Percentiles rank a stretch among this genome's conserved stretches.
Evolutionary conservation across 306 rosid genomes (phyloP).

Genomic region (Cicer bijugum): DNA sequence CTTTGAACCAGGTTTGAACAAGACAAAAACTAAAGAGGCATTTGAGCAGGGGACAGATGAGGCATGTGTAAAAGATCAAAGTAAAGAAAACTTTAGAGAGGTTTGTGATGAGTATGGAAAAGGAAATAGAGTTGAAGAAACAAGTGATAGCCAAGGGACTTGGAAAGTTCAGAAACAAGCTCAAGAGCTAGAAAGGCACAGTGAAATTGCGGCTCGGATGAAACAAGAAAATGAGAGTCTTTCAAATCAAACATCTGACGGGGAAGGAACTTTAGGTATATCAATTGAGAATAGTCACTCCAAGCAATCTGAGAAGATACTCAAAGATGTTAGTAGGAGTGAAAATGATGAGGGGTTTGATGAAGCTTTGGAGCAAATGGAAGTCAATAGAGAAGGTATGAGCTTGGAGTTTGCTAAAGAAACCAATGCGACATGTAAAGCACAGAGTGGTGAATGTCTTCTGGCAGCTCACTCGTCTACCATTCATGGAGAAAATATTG

Average conservation of each 20-base stretch:
- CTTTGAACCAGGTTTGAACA: slow-evolving; percentile 51
- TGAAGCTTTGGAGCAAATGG: slow-evolving; percentile 43
- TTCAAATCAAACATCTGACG: slow-evolving; percentile 42
- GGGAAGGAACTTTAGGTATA: slow-evolving; percentile 45
- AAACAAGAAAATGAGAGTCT: slow-evolving; percentile 40
- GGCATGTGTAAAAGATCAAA: slow-evolving; percentile 42
- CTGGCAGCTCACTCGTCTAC: slow-evolving; percentile 43
- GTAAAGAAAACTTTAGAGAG: slow-evolving; percentile 45
- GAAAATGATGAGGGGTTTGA: slow-evolving; percentile 41
- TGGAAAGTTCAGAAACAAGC: slow-evolving; percentile 41
- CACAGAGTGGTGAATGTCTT: slow-evolving; percentile 41
- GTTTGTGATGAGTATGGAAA: slow-evolving; percentile 46
- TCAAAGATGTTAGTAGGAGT: slow-evolving; percentile 43
- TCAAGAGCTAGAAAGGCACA: slow-evolving; percentile 40
- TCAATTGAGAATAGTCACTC: slow-evolving; percentile 43
- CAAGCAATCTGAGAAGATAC: slow-evolving; percentile 42
- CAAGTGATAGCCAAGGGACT: slow-evolving; percentile 30
- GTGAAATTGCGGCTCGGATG: slow-evolving; percentile 43
- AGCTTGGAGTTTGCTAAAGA: slow-evolving; percentile 38
- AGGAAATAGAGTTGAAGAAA: slow-evolving; percentile 42
- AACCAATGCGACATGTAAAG: slow-evolving; percentile 44
- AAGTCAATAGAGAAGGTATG: slow-evolving; percentile 37
- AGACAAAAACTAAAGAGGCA: slow-evolving; percentile 43
- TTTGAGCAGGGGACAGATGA: slow-evolving; percentile 38
- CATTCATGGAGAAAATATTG: slow-evolving; percentile 46